Conservation (phyloP, 129 eudicot species). For the Ambrosia artemisiifolia region DNA sequence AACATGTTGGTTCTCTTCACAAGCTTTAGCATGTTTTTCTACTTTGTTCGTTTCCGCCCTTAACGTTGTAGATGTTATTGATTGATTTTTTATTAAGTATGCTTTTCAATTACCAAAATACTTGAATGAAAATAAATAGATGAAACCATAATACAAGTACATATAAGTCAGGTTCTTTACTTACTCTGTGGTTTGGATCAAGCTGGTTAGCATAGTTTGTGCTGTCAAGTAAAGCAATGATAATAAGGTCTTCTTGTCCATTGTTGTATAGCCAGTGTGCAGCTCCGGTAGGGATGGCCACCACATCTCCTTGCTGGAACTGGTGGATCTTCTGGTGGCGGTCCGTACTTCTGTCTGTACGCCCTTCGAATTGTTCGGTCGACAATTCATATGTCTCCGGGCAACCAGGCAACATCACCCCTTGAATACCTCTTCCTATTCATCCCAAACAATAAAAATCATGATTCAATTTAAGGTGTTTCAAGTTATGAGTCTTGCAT, state of each 20-base stretch:
- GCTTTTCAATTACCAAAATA: neutral
- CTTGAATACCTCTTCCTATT: slow-evolving; percentile 55
- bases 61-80: too few species aligned
- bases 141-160: neutral
- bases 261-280: slow-evolving; percentile 43
- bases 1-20: too few species aligned
- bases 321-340: slow-evolving; percentile 38
- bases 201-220: slow-evolving; percentile 32
- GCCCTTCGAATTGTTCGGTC: slow-evolving; percentile 19
- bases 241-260: slow-evolving; percentile 26
- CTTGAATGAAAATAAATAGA: neutral
- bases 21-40: too few species aligned
- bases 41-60: too few species aligned
- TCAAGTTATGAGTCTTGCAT: too few species aligned
- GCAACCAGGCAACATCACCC: slow-evolving; percentile 58
- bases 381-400: slow-evolving; percentile 57
- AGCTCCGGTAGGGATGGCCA: slow-evolving; percentile 40
- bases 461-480: too few species aligned
- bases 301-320: slow-evolving; percentile 33
- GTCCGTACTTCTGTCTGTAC: slow-evolving; percentile 23
- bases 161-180: neutral
- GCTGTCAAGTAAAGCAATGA: slow-evolving; percentile 30
- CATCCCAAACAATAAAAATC: neutral
- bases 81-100: too few species aligned
- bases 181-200: slow-evolving; percentile 31